Evolutionary conservation across 2,329 filamentous ascomycete species (phyloP).

Genomic region (Ceratocystis papillata): DNA sequence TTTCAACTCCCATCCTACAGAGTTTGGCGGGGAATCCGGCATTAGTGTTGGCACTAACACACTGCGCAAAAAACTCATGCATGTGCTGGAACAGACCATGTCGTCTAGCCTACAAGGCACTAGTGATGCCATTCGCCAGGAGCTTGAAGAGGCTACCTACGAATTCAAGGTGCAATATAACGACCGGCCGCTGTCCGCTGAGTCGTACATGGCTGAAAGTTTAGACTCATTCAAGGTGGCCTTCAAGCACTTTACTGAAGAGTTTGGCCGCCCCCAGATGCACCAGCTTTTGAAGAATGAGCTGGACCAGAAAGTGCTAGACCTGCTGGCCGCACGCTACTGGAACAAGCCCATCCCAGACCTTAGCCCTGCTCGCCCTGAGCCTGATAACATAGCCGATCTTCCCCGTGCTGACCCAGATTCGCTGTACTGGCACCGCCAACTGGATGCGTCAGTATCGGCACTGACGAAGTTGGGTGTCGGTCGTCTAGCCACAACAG

Average conservation of each 20-base stretch:
- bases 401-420: slow-evolving; percentile 77
- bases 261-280: slow-evolving; percentile 82
- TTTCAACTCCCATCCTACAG: slow-evolving; percentile 70
- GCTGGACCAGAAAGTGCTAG: slow-evolving; percentile 87
- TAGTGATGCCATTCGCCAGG: slow-evolving; percentile 82
- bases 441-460: slow-evolving; percentile 84
- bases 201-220: slow-evolving; percentile 92
- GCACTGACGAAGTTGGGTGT: slow-evolving; percentile 89
- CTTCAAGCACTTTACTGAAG: slow-evolving; percentile 85
- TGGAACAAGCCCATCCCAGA: slow-evolving; percentile 96
- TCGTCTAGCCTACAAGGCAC: slow-evolving; percentile 81
- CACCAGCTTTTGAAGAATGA: slow-evolving; percentile 81
- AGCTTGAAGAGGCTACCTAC: slow-evolving; percentile 92
- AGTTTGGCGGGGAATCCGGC: slow-evolving; percentile 64
- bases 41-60: slow-evolving; percentile 74
- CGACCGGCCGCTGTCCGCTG: slow-evolving; percentile 83
- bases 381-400: slow-evolving; percentile 62
- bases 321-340: slow-evolving; percentile 83
- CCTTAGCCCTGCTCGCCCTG: slow-evolving; percentile 53
- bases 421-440: slow-evolving; percentile 83
- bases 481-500: slow-evolving; percentile 80
- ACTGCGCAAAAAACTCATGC: slow-evolving; percentile 90
- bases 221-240: slow-evolving; percentile 95
- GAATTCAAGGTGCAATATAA: slow-evolving; percentile 99
- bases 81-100: slow-evolving; percentile 95